Evolutionary conservation across 2,329 filamentous ascomycete species (phyloP), one percentile per base, ranked within the genome.

Genomic region (Orbilia blumenaviensis): DNA sequence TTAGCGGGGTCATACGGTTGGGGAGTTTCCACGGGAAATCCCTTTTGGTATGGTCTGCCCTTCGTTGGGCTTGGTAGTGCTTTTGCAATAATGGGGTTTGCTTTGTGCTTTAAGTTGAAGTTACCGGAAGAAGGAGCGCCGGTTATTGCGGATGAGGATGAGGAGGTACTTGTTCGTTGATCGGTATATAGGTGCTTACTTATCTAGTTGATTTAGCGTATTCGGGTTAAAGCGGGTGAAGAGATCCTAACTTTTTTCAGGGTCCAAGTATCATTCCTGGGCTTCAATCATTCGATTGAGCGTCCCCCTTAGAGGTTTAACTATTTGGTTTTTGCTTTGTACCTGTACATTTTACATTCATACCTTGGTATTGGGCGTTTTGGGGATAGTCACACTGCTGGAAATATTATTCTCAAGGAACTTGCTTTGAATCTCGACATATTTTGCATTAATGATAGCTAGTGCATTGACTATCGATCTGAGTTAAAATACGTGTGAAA

Each of bases 1-100:
- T 29, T 76, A 12, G 72, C 64, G 21, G 58, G 64, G 50, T 66
- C 69, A 29, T 76, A 76, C 14, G 63, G 64, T 23, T 21, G 63
- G 21, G 72, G 72, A 18, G 58, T 76, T 38, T 64, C 64, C n/a
- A 48, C 60, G 38, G 72, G 72, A 29, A 60, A 76, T 61, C 44
- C 58, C 27, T 27, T 52, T 34, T 76, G 72, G 72, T 76, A 61
- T 41, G 72, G 72, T 0, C 32, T 76, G 27, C 72, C 72, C 4
- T 76, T 76, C 36, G 9, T 76, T 2, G 72, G 44, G 14, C 42
- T 76, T 8, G 64, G 38, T 9, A 38, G 38, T 6, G 27, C 50
- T 5, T 76, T 76, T 61, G 48, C 48, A 5, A 12, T 68, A 25
- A 52, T 76, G 38, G 56, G 56, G n/a, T 46, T 34, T 32, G 72